phyloP scores from a whole-genome alignment of 2,329 filamentous ascomycete genomes.

The Cadophora gregata region DNA sequence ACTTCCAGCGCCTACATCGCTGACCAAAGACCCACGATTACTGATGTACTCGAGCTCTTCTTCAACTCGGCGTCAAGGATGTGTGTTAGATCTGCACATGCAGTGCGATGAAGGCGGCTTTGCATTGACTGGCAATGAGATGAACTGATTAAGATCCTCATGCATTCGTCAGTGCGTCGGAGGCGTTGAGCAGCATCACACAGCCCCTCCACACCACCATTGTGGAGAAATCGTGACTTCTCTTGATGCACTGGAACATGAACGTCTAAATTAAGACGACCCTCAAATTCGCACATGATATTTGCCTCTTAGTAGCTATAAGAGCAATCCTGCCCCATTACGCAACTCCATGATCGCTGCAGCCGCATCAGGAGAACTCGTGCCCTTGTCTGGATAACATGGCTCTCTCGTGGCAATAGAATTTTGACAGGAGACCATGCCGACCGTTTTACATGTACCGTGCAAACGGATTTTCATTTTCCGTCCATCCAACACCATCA shows the following conservation, averaged over 20 bases:
- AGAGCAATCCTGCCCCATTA: constrained; percentile 16
- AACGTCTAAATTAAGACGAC: constrained; percentile 24
- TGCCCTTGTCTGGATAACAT: constrained; percentile 16
- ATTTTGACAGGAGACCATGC: constrained; percentile 11
- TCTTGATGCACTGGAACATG: constrained; percentile 29
- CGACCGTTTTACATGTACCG: not conserved
- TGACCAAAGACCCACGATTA: not conserved
- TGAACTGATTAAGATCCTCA: constrained; percentile 17
- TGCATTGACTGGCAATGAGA: constrained; percentile 17
- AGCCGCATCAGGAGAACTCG: constrained; percentile 26
- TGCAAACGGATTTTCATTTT: constrained; percentile 12
- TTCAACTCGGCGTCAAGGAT: not conserved
- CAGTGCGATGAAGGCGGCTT: not conserved
- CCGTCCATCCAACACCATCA: constrained; percentile 16
- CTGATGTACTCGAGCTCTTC: not conserved
- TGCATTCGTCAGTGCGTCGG: constrained; percentile 25
- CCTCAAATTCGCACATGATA: constrained; percentile 23
- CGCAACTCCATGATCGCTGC: constrained; percentile 14
- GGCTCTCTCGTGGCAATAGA: constrained; percentile 16
- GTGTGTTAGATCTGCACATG: not conserved
- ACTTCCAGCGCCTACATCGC: not conserved
- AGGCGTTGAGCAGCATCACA: not conserved
- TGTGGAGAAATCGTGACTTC: constrained; percentile 24
- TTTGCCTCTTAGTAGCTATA: constrained; percentile 19
- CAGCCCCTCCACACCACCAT: constrained; percentile 15